phyloP scores from a whole-genome alignment of 2,329 filamentous ascomycete species.

The Teratosphaeria nubilosa region DNA sequence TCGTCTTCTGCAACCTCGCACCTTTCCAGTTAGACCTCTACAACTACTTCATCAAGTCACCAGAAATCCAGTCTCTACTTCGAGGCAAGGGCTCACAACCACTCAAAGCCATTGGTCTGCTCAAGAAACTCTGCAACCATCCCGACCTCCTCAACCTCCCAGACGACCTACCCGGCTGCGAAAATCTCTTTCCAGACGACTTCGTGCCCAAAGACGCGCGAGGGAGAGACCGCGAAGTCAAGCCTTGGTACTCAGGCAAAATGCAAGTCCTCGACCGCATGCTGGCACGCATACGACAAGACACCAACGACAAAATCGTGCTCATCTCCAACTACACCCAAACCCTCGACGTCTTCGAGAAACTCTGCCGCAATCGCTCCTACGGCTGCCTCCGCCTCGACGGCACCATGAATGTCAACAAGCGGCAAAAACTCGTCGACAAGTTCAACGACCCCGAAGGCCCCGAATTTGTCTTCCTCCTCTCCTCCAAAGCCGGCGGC shows the following conservation, averaged over 20 bases:
- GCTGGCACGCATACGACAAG: conserved; percentile 87
- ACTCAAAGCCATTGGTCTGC: conserved; percentile 86
- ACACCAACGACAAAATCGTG: conserved; percentile 98
- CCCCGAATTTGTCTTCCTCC: conserved; percentile 84
- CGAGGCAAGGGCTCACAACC: conserved; percentile 92
- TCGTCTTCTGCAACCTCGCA: conserved; percentile 92
- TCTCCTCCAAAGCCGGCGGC: conserved; percentile 92
- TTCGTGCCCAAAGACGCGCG: conserved; percentile 80
- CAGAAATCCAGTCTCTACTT: conserved; percentile 83
- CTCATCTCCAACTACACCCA: conserved; percentile 98
- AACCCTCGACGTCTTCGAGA: conserved; percentile 88
- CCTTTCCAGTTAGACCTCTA: conserved; percentile 90
- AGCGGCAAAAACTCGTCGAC: conserved; percentile 93
- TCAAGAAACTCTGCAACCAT: conserved; percentile 98
- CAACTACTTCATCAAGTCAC: conserved; percentile 93
- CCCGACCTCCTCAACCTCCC: conserved; percentile 80
- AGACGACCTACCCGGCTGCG: conserved; percentile 77
- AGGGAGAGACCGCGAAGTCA: conserved; percentile 83
- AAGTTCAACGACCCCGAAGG: conserved; percentile 93
- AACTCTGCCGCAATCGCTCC: conserved; percentile 69
- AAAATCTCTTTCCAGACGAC: conserved; percentile 70
- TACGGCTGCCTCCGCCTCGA: conserved; percentile 87
- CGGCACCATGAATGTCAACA: conserved; percentile 95
- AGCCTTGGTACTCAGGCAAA: conserved; percentile 94
- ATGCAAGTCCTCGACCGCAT: conserved; percentile 94